phyloP scores from a whole-genome alignment of 2,329 filamentous ascomycete species.

The Ascochyta koolunga region DNA sequence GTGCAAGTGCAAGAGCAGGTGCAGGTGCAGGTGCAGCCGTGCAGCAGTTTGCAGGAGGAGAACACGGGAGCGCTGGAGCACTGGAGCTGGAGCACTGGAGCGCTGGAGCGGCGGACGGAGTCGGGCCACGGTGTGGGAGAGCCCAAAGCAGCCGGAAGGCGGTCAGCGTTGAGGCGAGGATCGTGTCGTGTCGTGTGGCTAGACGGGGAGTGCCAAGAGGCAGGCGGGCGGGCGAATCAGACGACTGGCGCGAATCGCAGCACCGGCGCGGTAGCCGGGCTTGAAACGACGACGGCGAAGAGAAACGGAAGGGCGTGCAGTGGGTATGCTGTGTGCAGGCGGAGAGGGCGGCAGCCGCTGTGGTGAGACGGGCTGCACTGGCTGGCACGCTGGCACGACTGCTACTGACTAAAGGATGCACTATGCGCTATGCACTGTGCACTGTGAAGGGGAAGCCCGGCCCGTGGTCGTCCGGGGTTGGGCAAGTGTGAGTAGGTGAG shows the following conservation, averaged over 20 bases:
- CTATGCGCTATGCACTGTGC: slow-evolving; percentile 20
- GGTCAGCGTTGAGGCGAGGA: slow-evolving; percentile 33
- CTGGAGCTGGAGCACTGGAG: slow-evolving; percentile 2
- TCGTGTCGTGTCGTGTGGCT: slow-evolving; percentile 27
- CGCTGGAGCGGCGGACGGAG: slow-evolving; percentile 28
- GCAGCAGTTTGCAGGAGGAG: slow-evolving; percentile 23
- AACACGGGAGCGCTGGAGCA: slow-evolving; percentile 7
- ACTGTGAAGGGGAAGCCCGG: slow-evolving; percentile 21
- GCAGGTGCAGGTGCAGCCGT: too few relatives aligned
- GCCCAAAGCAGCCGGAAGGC: slow-evolving; percentile 32
- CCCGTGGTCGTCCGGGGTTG: slow-evolving; percentile 18
- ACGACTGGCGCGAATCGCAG: slow-evolving; percentile 23
- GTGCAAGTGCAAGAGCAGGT: not conserved
- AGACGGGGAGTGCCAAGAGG: slow-evolving; percentile 30
- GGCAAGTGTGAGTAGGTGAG: not conserved
- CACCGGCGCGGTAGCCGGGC: slow-evolving; percentile 25
- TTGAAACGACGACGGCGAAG: slow-evolving; percentile 23
- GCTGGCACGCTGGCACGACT: not conserved
- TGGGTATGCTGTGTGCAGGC: slow-evolving; percentile 18
- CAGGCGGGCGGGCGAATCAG: slow-evolving; percentile 35
- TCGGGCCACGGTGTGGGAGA: slow-evolving; percentile 22
- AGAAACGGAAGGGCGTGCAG: slow-evolving; percentile 16
- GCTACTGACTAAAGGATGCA: too few relatives aligned
- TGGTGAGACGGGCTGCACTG: slow-evolving; percentile 21
- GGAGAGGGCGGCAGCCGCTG: slow-evolving; percentile 23